Evolutionary conservation across 2,329 filamentous ascomycete genomes (phyloP), one percentile per base, ranked within the genome.

Genomic region (Cryphonectria naterciae): DNA sequence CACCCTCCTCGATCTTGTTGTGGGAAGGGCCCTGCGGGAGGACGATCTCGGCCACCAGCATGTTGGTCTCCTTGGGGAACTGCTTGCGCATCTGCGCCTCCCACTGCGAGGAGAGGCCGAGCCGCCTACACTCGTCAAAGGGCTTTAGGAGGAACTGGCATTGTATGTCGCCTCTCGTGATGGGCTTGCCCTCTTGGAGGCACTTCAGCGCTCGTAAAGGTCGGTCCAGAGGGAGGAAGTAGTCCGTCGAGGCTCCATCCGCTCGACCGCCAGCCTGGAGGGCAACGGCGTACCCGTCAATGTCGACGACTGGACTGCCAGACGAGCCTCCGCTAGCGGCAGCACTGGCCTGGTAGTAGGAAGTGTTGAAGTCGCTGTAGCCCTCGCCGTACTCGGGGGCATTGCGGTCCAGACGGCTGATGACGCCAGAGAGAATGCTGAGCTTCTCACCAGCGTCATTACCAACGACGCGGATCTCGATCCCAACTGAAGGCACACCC

Each of bases 381-480:
- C 96, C 96, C 43, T 73, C 72, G 69, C 95, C 95, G 76, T 99
- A 98, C 78, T 99, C 96, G 22, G 96, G 96, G 1, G 97, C 97
- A 81, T 99, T 99, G 75, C 96, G 90, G 78, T 99, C 96, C 72
- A 99, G 85, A 77, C 96, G 91, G 82, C 94, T 97, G 80, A 99
- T 99, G 69, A 99, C 95, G 77, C 96, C 96, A 7, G 96, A 98
- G 71, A 99, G 85, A 76, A 99, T 99, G 85, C 94, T 98, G 75
- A 99, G 89, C 83, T 99, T 99, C 81, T 99, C 96, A 75, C 96
- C 96, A 41, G 96, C 96, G 85, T 99, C 96, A 81, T 99, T 99
- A 83, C 96, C 96, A 7, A 99, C 96, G 1, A 99, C 96, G 75
- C 97, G 88, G 75, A 99, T 98, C 82, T 99, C 96, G 19, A 93